Evolutionary conservation across 208 protist genomes (phyloP), one percentile per base, ranked within the genome.

Genomic region (Herpetomonas samuelpessoai): DNA sequence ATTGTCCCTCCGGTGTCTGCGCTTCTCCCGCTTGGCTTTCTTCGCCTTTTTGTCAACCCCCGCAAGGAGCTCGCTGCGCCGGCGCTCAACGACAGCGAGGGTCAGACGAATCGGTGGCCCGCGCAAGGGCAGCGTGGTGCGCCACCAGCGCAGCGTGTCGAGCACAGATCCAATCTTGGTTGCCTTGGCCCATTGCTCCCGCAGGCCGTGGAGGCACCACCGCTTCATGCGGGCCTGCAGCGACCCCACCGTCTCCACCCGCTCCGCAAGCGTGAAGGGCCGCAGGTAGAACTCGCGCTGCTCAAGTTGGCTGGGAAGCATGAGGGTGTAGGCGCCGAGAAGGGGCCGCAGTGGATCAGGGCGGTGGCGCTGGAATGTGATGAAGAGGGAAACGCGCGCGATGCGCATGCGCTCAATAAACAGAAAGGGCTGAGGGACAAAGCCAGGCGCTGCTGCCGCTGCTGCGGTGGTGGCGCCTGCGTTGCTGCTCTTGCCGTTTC

Each of bases 131-230:
- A 64, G 26, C 1, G 48, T 58, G 30, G 60, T 63, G 26, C 69
- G 67, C 56, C 76, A 71, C 50, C 71, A 74, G 57, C 64, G 60
- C 50, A 87, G 54, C 24, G 68, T 61, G 25, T 88, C 76, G 14
- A 89, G 60, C 35, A 88, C 56, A 0, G 76, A 76, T 30, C 81
- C 83, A 21, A 93, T 62, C 55, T 79, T 78, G 24, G 87, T 93
- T 14, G 81, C 68, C 57, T 93, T 93, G 1, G 87, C 79, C 87
- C 87, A 91, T 72, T 93, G 87, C 58, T 75, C 62, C 22, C 76
- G 59, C 30, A 90, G 73, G 45, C 83, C 80, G 46, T 82, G 69
- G 44, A 83, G 45, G 0, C 65, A 51, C 87, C 87, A 93, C 16
- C 51, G 66, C 45, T 56, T 30, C 19, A 83, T 50, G 10, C 71